A percentile compares a stretch with the other conserved stretches of the same genome.
Evolutionary conservation across 257 asterid species (phyloP).

Genomic region (Scutellaria minor): DNA sequence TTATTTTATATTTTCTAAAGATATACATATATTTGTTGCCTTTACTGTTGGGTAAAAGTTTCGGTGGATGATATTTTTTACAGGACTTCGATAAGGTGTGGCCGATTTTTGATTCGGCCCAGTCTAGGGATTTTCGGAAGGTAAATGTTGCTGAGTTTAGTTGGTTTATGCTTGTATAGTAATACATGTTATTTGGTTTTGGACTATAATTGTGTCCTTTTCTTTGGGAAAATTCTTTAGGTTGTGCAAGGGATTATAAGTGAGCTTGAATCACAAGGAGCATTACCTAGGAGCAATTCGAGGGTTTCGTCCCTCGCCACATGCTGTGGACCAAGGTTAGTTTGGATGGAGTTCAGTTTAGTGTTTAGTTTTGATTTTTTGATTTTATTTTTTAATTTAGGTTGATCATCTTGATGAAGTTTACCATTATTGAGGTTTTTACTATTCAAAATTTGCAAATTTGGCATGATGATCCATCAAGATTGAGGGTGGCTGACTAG

Average conservation of each 20-base stretch:
- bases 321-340: constrained; percentile 98
- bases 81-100: constrained; percentile 99
- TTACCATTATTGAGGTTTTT: constrained; percentile 8
- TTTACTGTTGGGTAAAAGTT: background rate
- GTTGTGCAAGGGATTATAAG: constrained; percentile 98
- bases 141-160: constrained; percentile 42
- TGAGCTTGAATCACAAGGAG: constrained; percentile 99
- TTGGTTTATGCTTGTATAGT: constrained; percentile 18
- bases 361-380: constrained; percentile 9
- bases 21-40: background rate
- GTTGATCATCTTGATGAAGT: constrained; percentile 16
- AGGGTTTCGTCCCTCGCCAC: constrained; percentile 99
- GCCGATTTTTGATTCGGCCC: constrained; percentile 99
- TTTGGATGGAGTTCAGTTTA: constrained; percentile 25
- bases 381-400: background rate
- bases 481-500: constrained; percentile 24
- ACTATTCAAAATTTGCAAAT: constrained; percentile 4
- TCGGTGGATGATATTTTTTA: constrained; percentile 33
- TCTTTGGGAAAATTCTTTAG: constrained; percentile 43
- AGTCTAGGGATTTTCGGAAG: constrained; percentile 99
- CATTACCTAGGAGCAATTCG: constrained; percentile 98
- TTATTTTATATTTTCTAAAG: too few species aligned
- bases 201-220: constrained; percentile 3
- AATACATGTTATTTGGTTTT: constrained; percentile 9
- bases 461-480: constrained; percentile 15